Conservation (phyloP, 345 rosid species). For the Arabis alpina region DNA sequence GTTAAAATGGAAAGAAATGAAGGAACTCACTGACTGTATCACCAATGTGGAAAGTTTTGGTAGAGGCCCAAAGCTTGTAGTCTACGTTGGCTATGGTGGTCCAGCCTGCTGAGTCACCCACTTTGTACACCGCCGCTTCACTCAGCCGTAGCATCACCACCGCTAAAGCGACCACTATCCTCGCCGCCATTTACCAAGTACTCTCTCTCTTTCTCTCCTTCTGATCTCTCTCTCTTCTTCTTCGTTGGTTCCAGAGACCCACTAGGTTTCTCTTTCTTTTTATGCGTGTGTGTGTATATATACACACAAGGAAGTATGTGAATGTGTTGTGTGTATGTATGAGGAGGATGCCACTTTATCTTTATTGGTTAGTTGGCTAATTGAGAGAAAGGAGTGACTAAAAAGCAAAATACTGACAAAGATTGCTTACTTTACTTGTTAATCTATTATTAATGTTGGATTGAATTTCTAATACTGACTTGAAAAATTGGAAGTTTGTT, state of each 20-base stretch:
- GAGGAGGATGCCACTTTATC: conserved; percentile 14
- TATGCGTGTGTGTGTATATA: not conserved
- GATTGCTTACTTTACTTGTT: conserved; percentile 29
- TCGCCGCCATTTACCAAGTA: conserved; percentile 20
- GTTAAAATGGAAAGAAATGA: not conserved
- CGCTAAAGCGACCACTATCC: conserved; percentile 20
- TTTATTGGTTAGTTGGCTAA: conserved; percentile 40
- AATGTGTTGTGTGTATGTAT: conserved; percentile 31
- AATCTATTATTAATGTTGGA: not conserved
- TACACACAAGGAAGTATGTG: conserved; percentile 12
- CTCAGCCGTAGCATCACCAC: conserved; percentile 39
- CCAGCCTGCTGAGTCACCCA: conserved; percentile 93
- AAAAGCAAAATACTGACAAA: conserved; percentile 43
- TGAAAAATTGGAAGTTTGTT: too few relatives aligned
- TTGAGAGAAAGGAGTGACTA: conserved; percentile 35
- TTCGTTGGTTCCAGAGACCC: not conserved
- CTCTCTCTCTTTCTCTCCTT: conserved; percentile 5
- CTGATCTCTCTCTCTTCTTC: not conserved
- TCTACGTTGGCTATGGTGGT: conserved; percentile 83
- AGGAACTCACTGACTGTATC: conserved; percentile 66
- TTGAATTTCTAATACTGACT: not conserved
- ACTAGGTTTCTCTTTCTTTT: not conserved
- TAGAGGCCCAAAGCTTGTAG: conserved; percentile 85
- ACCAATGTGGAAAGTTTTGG: conserved; percentile 73
- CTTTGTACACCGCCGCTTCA: conserved; percentile 68